A percentile compares a stretch with the other conserved stretches of the same genome.
Conservation (phyloP, 805 yeast species). For the Candida takata region DNA sequence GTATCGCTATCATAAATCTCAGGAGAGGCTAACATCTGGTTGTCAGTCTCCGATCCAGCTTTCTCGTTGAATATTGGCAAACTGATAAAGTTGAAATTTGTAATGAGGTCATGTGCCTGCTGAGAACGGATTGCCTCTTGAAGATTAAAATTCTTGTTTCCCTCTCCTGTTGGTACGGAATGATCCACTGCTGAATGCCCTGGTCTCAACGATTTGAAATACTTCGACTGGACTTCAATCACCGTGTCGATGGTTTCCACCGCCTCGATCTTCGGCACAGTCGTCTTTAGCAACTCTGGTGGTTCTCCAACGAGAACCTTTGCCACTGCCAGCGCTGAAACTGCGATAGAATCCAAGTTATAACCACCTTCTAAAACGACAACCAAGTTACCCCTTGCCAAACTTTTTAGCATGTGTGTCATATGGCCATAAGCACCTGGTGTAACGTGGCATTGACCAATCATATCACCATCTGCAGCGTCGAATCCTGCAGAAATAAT, state of each 20-base stretch:
- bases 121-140: slow-evolving; percentile 70
- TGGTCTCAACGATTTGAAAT: slow-evolving; percentile 80
- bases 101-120: slow-evolving; percentile 54
- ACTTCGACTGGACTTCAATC: slow-evolving; percentile 67
- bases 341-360: slow-evolving; percentile 83
- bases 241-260: slow-evolving; percentile 79
- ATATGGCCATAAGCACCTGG: slow-evolving; percentile 96
- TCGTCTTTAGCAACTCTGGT: slow-evolving; percentile 66
- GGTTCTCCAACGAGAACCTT: slow-evolving; percentile 92
- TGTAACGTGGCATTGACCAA: slow-evolving; percentile 93
- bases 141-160: slow-evolving; percentile 41
- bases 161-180: slow-evolving; percentile 27
- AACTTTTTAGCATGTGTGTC: slow-evolving; percentile 83
- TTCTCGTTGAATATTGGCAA: slow-evolving; percentile 53
- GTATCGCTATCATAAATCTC: slow-evolving; percentile 57
- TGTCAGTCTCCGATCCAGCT: slow-evolving; percentile 43
- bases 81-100: slow-evolving; percentile 50
- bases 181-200: slow-evolving; percentile 41
- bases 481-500: slow-evolving; percentile 95
- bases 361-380: slow-evolving; percentile 97
- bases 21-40: slow-evolving; percentile 65
- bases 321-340: slow-evolving; percentile 86
- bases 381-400: slow-evolving; percentile 83
- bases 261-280: slow-evolving; percentile 68
- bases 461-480: slow-evolving; percentile 97